Percentiles rank a stretch among this genome's conserved stretches.
Evolutionary conservation across 2,329 filamentous ascomycete species (phyloP).

Genomic region (Fusarium tricinctum): DNA sequence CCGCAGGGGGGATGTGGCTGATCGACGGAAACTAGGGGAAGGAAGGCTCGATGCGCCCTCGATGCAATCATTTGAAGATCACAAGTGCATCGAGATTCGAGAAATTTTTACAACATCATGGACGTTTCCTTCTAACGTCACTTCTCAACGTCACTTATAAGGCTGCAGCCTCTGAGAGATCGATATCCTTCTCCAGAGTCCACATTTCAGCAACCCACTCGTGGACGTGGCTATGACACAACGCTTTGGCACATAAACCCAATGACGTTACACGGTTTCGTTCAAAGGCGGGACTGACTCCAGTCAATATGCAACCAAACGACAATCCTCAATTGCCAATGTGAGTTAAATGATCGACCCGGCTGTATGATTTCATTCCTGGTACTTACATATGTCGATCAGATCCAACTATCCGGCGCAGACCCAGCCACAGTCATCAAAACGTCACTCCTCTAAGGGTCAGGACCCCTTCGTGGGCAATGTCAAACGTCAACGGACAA

Average conservation of each 20-base stretch:
- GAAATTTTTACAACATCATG: conserved; percentile 10
- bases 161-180: conserved; percentile 25
- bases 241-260: conserved; percentile 33
- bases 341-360: conserved; percentile 36
- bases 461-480: conserved; percentile 17
- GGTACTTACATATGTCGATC: conserved; percentile 35
- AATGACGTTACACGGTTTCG: conserved; percentile 41
- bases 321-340: conserved; percentile 28
- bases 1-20: conserved; percentile 29
- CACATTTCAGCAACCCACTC: conserved; percentile 41
- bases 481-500: conserved; percentile 32
- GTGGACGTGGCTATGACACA: conserved; percentile 38
- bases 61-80: conserved; percentile 22
- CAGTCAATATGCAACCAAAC: conserved; percentile 38
- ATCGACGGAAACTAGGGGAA: conserved; percentile 7
- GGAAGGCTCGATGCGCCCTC: conserved; percentile 4
- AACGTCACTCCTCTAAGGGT: conserved; percentile 32
- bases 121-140: conserved; percentile 36
- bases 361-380: conserved; percentile 38
- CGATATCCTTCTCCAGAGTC: conserved; percentile 17
- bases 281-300: conserved; percentile 33
- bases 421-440: conserved; percentile 27
- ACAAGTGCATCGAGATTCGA: conserved; percentile 40
- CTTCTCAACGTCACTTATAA: conserved; percentile 25
- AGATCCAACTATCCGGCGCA: conserved; percentile 21